Conservation (phyloP, 768 basidiomycete species). For the Imleria badia region DNA sequence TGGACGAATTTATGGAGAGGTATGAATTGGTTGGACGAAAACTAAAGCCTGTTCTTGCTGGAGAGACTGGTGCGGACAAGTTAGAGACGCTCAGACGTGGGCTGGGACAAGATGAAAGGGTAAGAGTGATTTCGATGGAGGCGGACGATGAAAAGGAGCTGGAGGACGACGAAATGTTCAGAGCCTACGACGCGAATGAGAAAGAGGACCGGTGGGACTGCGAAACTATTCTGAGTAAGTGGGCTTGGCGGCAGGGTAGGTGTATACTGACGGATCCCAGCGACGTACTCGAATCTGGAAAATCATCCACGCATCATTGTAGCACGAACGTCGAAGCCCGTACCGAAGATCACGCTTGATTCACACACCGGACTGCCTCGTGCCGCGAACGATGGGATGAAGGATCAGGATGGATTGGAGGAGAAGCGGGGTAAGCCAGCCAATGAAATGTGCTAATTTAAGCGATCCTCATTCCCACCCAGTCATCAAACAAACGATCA, state of each 20-base stretch:
- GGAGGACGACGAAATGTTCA: slow-evolving; percentile 43
- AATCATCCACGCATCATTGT: slow-evolving; percentile 93
- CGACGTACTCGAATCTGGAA: slow-evolving; percentile 95
- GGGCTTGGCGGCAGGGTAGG: background rate
- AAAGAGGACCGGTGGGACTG: slow-evolving; percentile 91
- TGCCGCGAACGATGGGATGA: slow-evolving; percentile 34
- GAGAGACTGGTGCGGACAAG: slow-evolving; percentile 74
- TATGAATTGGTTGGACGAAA: slow-evolving; percentile 91
- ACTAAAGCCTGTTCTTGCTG: slow-evolving; percentile 72
- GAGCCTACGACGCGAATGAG: slow-evolving; percentile 39
- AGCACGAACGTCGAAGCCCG: slow-evolving; percentile 52
- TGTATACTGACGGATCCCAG: slow-evolving; percentile 41
- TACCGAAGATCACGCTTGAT: slow-evolving; percentile 69
- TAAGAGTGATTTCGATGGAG: slow-evolving; percentile 43
- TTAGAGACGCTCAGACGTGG: slow-evolving; percentile 76
- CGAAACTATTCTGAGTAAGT: slow-evolving; percentile 90
- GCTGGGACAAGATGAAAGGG: slow-evolving; percentile 67
- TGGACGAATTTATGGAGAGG: slow-evolving; percentile 91
- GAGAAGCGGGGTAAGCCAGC: slow-evolving; percentile 26
- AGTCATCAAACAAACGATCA: slow-evolving; percentile 47
- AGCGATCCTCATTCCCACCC: slow-evolving; percentile 1
- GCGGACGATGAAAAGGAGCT: slow-evolving; percentile 49
- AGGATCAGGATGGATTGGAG: slow-evolving; percentile 16
- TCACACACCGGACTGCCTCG: slow-evolving; percentile 75
- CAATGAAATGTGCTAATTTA: background rate